Evolutionary conservation across 169 alveolate species (phyloP), one percentile per base, ranked within the genome.

Genomic region (Theileria annulata): DNA sequence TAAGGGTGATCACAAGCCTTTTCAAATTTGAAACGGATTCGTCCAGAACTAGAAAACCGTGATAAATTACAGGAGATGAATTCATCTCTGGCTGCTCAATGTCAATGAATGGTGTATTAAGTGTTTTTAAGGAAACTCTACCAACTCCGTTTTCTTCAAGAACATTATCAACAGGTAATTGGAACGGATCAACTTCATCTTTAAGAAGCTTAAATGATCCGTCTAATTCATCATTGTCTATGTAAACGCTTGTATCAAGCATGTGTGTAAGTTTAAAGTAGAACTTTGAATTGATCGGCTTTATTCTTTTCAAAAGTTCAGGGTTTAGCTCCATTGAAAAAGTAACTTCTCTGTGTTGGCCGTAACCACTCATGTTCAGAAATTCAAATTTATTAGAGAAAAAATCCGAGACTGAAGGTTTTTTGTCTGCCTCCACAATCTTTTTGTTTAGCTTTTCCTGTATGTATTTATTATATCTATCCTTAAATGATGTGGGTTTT

Each of bases 221-320:
- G 49, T 75, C 35, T 62, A 80, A 6, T 60, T 80, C 88, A 28
- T 80, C 88, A 42, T 71, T 80, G 23, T 80, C 88, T 66, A 80
- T 54, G 67, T 63, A 72, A 28, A 80, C 63, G 48, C 68, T 71
- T 3, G 72, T 23, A 17, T 80, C 88, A 48, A 80, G 73, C 82
- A 80, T 80, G 78, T 80, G 88, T n/a, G 31, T 70, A 47, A 80
- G 77, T 60, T 72, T 80, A 13, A 80, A 31, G 63, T 80, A 80
- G 37, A 58, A 30, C 21, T 42, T 19, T 28, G 33, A 23, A 0
- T 66, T 54, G 28, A 58, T 27, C 1, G 77, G 76, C 60, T 42
- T 58, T 42, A 64, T 2, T 54, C 54, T 42, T 77, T 59, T 66
- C 59, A 80, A 27, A 51, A 51, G 71, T 17, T 12, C 19, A 17